Evolutionary conservation across 2,329 filamentous ascomycete genomes (phyloP).

Genomic region (Sarocladium oryzae): DNA sequence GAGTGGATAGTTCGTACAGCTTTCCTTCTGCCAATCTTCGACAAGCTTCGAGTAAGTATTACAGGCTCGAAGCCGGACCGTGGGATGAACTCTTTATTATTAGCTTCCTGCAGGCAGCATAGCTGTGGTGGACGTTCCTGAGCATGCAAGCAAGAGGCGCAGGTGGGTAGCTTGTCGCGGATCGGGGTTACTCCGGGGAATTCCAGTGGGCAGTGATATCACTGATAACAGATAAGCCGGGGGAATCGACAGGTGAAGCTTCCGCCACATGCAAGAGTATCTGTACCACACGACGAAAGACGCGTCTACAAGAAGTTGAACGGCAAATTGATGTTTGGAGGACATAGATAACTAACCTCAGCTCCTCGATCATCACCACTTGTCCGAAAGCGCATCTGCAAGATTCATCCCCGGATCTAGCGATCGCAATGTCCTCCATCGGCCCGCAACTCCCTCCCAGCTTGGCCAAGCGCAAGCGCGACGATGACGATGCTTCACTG

Average conservation of each 20-base stretch:
- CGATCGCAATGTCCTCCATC: conserved; percentile 55
- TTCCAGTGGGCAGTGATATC: conserved; percentile 8
- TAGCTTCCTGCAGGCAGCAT: not conserved
- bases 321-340: too few relatives aligned
- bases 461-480: conserved; percentile 56
- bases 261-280: not conserved
- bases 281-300: too few relatives aligned
- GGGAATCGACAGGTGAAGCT: not conserved
- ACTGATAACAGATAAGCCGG: conserved; percentile 4
- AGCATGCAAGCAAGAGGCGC: conserved; percentile 1
- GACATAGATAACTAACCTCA: too few relatives aligned
- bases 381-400: too few relatives aligned
- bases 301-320: too few relatives aligned
- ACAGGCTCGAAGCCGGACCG: not conserved
- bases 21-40: not conserved
- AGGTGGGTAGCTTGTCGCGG: conserved; percentile 7
- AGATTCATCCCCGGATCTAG: not conserved
- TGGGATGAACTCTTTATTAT: not conserved
- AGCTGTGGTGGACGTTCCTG: not conserved
- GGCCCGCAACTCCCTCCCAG: conserved; percentile 66
- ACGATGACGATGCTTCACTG: conserved; percentile 30
- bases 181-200: conserved; percentile 4
- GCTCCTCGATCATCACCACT: too few relatives aligned
- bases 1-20: not conserved
- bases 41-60: not conserved